Evolutionary conservation across 768 basidiomycete species (phyloP), one percentile per base, ranked within the genome.

Genomic region (Neoboletus subvelutipes): DNA sequence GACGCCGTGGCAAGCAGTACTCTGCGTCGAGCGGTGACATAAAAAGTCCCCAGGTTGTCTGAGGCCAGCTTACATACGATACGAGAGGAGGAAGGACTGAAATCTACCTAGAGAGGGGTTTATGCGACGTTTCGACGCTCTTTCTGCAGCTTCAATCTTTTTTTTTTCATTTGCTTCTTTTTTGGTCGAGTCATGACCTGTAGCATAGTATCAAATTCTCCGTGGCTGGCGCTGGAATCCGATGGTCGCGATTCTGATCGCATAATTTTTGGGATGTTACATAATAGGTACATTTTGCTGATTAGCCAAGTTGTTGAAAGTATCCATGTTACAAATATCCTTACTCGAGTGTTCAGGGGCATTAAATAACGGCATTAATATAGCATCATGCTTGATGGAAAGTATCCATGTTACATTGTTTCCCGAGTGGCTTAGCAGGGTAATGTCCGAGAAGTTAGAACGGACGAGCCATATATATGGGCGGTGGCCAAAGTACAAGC

Each of bases 11-110:
- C 2, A 18, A 53, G 58, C 61, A 71, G 54, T 71, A 60, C 55
- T 68, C 68, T 42, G 50, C 68, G 0, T 40, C 52, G 36, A 61
- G 34, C 4, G 26, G 48, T 4, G 68, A 70, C 5, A 0, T 59
- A 45, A 70, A 70, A 49, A 54, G 54, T 18, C 61, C 67, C 18
- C 46, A 64, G 12, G 66, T 61, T 13, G 68, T 68, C 17, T 69
- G 33, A 57, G 26, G 26, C 20, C 33, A 4, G 12, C 15, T 41
- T n/a, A 8, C 28, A 24, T 29, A 11, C 24, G 22, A 18, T 39
- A 36, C 22, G 45, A 43, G 31, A 46, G 0, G 49, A 45, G 28
- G 28, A 24, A 58, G 28, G 22, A 24, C 42, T 26, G 51, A 45
- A 48, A 41, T 47, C 56, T 58, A 58, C 49, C 29, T 52, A 31